Conservation (phyloP, 192 early-diverging fungal genomes). For the Rhizoclosmatium globosum region DNA sequence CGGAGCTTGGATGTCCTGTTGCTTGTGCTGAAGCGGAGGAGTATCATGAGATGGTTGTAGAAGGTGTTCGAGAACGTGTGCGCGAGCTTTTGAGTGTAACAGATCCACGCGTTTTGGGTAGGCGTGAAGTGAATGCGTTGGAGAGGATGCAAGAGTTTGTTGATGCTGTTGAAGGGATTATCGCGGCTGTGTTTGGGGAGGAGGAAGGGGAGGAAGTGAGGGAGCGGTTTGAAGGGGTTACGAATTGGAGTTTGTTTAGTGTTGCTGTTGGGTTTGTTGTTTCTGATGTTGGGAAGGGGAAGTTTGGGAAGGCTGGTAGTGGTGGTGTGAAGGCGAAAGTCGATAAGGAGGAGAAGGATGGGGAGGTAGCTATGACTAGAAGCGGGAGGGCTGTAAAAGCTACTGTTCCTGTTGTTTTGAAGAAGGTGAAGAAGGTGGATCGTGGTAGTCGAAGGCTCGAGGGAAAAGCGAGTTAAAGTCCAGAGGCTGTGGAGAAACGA, state of each 20-base stretch:
- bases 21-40: not conserved
- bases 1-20: not conserved
- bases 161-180: not conserved
- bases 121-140: too few species aligned
- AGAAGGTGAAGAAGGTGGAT: too few species aligned
- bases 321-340: not conserved
- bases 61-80: not conserved
- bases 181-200: not conserved
- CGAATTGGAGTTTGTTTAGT: not conserved
- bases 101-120: too few species aligned
- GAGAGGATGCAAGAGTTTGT: slow-evolving; percentile 1
- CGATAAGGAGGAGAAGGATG: not conserved
- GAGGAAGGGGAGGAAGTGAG: slow-evolving; percentile 8
- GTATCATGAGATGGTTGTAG: not conserved
- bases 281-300: slow-evolving; percentile 2
- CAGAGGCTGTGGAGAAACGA: too few species aligned
- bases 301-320: not conserved
- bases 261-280: slow-evolving; percentile 25
- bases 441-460: too few species aligned
- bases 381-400: slow-evolving; percentile 1
- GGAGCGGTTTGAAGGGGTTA: slow-evolving; percentile 16
- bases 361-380: not conserved
- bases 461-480: too few species aligned
- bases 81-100: not conserved
- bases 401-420: too few species aligned